phyloP scores from a whole-genome alignment of 2,329 filamentous ascomycete genomes.

The Fusarium sambucinum region DNA sequence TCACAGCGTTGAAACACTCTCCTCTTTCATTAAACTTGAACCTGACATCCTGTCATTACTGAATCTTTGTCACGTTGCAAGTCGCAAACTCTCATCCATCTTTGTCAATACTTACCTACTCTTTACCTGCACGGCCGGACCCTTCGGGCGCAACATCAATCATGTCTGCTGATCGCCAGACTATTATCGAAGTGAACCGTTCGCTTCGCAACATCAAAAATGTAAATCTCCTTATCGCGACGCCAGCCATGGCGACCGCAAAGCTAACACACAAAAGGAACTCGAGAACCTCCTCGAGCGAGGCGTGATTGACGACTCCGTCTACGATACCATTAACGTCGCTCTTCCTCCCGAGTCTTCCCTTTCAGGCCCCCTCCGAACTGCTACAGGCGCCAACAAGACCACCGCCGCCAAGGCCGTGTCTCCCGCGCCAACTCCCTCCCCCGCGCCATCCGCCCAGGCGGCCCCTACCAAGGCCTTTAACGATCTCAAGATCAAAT shows the following conservation, averaged over 20 bases:
- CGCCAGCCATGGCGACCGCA: neutral
- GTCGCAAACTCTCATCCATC: neutral
- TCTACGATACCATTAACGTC: constrained; percentile 79
- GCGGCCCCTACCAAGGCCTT: constrained; percentile 55
- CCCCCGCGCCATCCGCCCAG: constrained; percentile 49
- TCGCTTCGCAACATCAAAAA: constrained; percentile 89
- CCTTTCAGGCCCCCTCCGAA: constrained; percentile 63
- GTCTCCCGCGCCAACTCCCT: constrained; percentile 45
- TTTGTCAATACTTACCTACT: neutral
- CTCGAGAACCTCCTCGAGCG: constrained; percentile 90
- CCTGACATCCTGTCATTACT: constrained; percentile 23
- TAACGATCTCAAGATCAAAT: constrained; percentile 56
- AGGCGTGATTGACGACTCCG: constrained; percentile 79
- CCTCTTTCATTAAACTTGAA: constrained; percentile 20
- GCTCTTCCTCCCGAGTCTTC: constrained; percentile 80
- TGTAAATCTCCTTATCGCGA: constrained; percentile 59
- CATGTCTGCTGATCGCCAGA: constrained; percentile 67
- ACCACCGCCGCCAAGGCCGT: constrained; percentile 48
- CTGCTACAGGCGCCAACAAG: constrained; percentile 51
- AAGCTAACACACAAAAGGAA: constrained; percentile 68
- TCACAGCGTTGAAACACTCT: constrained; percentile 24
- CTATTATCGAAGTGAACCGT: constrained; percentile 79
- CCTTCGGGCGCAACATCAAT: constrained; percentile 34
- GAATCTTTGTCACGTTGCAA: constrained; percentile 13
- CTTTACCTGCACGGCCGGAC: constrained; percentile 16